Base-by-base conservation (phyloP, 768 basidiomycete species). In the Kwoniella sp. region DNA sequence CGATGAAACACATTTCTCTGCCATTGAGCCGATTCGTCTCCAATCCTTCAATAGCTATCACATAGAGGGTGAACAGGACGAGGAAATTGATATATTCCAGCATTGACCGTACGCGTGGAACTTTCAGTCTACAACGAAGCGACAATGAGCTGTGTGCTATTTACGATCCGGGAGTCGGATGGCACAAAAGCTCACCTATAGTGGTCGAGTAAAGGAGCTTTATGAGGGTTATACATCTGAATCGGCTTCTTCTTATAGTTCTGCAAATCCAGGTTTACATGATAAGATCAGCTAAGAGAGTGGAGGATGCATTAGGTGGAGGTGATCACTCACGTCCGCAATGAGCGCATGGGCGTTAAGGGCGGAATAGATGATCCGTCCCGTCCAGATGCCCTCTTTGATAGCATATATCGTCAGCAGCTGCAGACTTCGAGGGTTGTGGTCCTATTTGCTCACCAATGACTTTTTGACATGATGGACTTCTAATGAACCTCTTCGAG, bases 151-250 rank as follows among this genome's bases (percentile, higher is more conserved):
- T 46, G 19, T 29, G 17, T 19, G 40, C 17, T 33, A 33, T 13
- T 13, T 13, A 33, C 33, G n/a, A n/a, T 6, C 33, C 33, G 7
- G 33, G 33, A 33, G 33, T 6, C 19, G 5, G 22, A 47, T 22
- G 12, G n/a, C 33, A 33, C 13, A 13, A 27, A 44, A 17, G 76
- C 84, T 30, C 58, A 91, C 90, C 94, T 87, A 74, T 96, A 97
- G 80, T 97, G 93, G 75, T 97, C 92, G 7, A 97, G 85, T n/a
- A 96, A 79, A 19, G 93, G 91, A 0, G 93, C 93, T 77, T 88
- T 91, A 74, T 92, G 89, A 2, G 93, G 93, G 76, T 97, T 92
- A 78, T 97, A 96, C 70, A 95, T 89, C 77, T 93, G 91, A 33
- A 96, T 85, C 12, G 94, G 92, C 25, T 86, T 90, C 52, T 88